These are phyloP conservation scores for Gossypium arboreum DNA, from an alignment of 345 rosid species.

Conservation along the genomic window DNA sequence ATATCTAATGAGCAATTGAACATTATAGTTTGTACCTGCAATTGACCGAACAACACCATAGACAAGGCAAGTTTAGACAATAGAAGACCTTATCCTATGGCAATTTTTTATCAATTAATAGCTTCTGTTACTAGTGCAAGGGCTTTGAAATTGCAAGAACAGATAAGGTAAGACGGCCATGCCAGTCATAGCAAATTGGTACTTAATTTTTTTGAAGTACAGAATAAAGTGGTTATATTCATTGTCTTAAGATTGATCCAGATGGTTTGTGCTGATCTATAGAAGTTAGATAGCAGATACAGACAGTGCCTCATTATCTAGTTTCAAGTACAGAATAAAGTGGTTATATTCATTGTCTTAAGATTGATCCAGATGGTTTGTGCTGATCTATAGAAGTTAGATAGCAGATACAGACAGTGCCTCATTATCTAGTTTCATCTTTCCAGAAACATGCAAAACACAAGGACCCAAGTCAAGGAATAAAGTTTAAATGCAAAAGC, in stretches of 20 bases:
- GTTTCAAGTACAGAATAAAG: neutral
- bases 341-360: neutral
- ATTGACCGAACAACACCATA: neutral
- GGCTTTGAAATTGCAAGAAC: constrained; percentile 11
- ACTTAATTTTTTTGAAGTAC: neutral
- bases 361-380: neutral
- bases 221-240: neutral
- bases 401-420: neutral
- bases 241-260: neutral
- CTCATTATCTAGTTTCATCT: neutral
- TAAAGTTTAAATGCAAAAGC: neutral
- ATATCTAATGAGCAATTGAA: neutral
- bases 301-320: neutral
- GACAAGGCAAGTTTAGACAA: neutral
- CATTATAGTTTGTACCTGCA: neutral
- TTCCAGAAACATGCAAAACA: neutral
- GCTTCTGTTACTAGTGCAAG: neutral
- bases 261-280: neutral
- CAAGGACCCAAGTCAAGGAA: neutral
- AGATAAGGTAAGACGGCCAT: neutral
- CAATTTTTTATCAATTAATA: neutral
- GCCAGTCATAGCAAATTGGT: neutral
- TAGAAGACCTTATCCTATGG: neutral
- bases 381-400: neutral
- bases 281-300: neutral